phyloP scores from a whole-genome alignment of 176 grass and related monocot genomes.

The Phragmites australis region DNA sequence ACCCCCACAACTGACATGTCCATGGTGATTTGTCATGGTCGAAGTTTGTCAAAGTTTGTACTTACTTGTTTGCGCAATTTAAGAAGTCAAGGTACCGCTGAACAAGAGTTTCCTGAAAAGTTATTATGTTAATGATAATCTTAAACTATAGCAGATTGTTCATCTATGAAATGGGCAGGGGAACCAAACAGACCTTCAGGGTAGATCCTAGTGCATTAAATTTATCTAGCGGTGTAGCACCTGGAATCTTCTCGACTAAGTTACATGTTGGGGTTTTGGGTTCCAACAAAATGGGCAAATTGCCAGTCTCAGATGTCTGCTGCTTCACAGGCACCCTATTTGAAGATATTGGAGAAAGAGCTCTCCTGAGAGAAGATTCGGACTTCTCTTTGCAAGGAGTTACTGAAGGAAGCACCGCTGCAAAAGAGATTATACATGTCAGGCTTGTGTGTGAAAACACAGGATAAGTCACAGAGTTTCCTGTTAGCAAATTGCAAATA shows the following conservation, averaged over 20 bases:
- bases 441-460: slow-evolving; percentile 12
- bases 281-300: slow-evolving; percentile 32
- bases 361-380: slow-evolving; percentile 68
- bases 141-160: slow-evolving; percentile 17
- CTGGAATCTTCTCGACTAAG: slow-evolving; percentile 29
- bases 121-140: slow-evolving; percentile 15
- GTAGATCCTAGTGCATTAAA: slow-evolving; percentile 62
- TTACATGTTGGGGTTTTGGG: slow-evolving; percentile 50
- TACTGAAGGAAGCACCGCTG: slow-evolving; percentile 35
- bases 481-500: slow-evolving; percentile 24
- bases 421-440: slow-evolving; percentile 18
- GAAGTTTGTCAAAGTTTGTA: background rate
- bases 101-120: slow-evolving; percentile 72
- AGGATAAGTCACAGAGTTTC: slow-evolving; percentile 15
- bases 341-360: slow-evolving; percentile 73
- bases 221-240: slow-evolving; percentile 70
- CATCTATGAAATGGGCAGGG: background rate
- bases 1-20: background rate
- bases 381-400: slow-evolving; percentile 50
- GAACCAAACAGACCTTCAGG: slow-evolving; percentile 59
- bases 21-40: background rate
- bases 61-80: slow-evolving; percentile 88
- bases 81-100: slow-evolving; percentile 76
- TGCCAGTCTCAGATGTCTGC: slow-evolving; percentile 31
- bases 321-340: slow-evolving; percentile 37